Percentiles rank a stretch among this genome's conserved stretches.
Conservation (phyloP, 768 basidiomycete species). For the Cyathus striatus region DNA sequence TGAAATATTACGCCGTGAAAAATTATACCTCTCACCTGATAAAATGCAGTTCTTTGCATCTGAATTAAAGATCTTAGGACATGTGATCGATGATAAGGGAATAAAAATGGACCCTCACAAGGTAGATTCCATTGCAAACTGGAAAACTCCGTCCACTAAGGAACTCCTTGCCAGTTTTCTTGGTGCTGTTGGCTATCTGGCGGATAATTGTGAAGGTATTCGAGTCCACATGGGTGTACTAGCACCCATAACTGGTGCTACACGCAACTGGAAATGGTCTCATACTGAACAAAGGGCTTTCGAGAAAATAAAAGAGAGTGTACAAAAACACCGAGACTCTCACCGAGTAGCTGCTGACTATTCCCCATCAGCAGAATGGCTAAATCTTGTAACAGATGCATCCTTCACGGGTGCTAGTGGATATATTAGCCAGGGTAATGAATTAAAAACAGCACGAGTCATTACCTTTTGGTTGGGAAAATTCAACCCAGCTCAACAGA, state of each 20-base stretch:
- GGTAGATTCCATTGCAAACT: constrained; percentile 23
- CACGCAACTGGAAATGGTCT: neutral
- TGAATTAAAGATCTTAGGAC: constrained; percentile 29
- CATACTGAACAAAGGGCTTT: neutral
- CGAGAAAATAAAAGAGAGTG: neutral
- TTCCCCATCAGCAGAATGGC: neutral
- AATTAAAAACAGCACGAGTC: neutral
- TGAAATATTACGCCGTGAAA: constrained; percentile 14
- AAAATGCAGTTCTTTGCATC: constrained; percentile 23
- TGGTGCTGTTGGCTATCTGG: constrained; percentile 29
- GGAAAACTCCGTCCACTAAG: constrained; percentile 19
- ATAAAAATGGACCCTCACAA: constrained; percentile 37
- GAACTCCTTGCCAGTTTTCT: constrained; percentile 24
- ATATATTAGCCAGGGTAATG: neutral
- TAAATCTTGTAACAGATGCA: neutral
- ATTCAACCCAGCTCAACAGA: constrained; percentile 17
- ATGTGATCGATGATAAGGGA: constrained; percentile 13
- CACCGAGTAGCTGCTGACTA: neutral
- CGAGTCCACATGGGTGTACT: constrained; percentile 20
- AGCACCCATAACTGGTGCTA: neutral
- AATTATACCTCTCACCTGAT: constrained; percentile 20
- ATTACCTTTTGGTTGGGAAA: constrained; percentile 8
- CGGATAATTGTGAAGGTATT: constrained; percentile 15
- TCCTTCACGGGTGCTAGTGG: neutral
- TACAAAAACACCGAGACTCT: neutral